Base-by-base conservation (phyloP, 169 alveolate genomes). In the Cryptosporidium xiaoi region DNA sequence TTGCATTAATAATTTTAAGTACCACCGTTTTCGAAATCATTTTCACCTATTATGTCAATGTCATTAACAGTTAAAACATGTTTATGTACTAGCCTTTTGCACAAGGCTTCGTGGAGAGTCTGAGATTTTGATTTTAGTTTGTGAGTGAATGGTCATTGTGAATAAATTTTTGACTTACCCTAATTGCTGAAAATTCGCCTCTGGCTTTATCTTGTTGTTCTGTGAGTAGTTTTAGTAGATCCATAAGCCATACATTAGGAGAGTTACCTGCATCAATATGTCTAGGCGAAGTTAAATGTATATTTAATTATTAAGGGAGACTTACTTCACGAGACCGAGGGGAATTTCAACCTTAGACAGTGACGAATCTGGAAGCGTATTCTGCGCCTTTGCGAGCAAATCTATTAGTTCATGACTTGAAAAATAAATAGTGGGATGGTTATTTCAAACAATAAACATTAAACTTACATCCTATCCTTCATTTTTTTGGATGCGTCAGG, bases 271-370 rank as follows among this genome's bases (percentile, higher is more conserved):
- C 64, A 27, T 77, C 71, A 6, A 77, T 77, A 24, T 77, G 87
- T 20, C 87, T 77, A 60, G 27, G 24, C 12, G 36, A 1, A 40
- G 27, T 27, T 4, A 60, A 4, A 18, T 24, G 77, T 24, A 4
- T 20, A 62, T 20, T 40, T 16, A 51, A 53, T 53, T 1, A 20
- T 31, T 20, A n/a, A 20, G n/a, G 7, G 13, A 12, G 7, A 62
- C 71, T 77, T 60, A 77, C 87, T 46, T 77, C 8, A 77, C 46
- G 46, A 77, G 51, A 20, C 71, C 71, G 18, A 50, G 48, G 33
- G 87, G 87, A 24, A 77, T 60, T 44, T 77, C 87, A 3, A 60
- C 87, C 44, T 77, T 77, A 8, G 87, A 77, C 34, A 77, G 27
- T 13, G 50, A 15, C 18, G 87, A 77, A 12, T 60, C 64, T 16